Percentiles rank a stretch among this genome's conserved stretches.
Evolutionary conservation across 768 basidiomycete species (phyloP).

Genomic region (Lactifluus piperatus): DNA sequence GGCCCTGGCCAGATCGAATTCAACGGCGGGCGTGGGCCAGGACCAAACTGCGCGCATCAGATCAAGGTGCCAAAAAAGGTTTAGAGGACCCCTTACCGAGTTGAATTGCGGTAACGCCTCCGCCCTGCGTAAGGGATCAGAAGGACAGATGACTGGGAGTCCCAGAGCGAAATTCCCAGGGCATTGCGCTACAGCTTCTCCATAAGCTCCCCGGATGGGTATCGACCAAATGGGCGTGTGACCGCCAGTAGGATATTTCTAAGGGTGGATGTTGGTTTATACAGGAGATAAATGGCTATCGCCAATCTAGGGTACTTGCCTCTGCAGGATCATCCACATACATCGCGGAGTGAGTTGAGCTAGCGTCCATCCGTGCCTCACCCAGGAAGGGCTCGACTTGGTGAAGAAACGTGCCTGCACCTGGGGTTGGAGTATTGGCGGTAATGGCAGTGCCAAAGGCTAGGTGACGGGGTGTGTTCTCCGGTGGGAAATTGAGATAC

Average conservation of each 20-base stretch:
- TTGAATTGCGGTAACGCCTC: neutral
- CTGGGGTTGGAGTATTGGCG: neutral
- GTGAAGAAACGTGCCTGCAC: neutral
- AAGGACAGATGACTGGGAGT: neutral
- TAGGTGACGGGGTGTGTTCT: neutral
- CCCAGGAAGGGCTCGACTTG: neutral
- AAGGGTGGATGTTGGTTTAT: neutral
- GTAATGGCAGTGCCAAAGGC: too few species aligned
- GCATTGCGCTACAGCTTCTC: neutral
- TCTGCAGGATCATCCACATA: neutral
- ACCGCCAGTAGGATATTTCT: neutral
- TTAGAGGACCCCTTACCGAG: neutral
- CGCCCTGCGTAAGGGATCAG: neutral
- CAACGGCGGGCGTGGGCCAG: neutral
- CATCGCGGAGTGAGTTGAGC: neutral
- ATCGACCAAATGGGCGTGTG: neutral
- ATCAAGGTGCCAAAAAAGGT: too few species aligned
- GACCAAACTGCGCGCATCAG: neutral
- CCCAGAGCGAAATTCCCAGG: neutral
- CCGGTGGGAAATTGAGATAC: neutral
- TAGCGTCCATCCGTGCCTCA: neutral
- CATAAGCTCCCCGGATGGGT: neutral
- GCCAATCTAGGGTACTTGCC: neutral
- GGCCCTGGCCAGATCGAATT: neutral
- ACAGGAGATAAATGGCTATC: too few species aligned